Conservation (phyloP, 1,139 yeast genomes). For the Taphrina communis region DNA sequence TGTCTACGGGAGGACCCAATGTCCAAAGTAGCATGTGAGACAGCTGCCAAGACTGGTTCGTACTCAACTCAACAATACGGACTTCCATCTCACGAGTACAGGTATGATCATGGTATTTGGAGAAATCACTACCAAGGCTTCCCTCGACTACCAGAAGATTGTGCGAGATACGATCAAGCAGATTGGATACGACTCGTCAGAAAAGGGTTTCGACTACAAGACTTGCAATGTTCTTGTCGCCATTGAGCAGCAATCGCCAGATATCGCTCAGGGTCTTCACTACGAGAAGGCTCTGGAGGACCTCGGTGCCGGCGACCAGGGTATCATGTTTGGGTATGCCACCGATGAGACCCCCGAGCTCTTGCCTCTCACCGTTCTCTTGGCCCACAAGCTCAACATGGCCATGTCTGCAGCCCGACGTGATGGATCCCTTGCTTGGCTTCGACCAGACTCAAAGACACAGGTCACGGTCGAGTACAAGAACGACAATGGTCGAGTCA, state of each 20-base stretch:
- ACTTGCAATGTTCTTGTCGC: constrained; percentile 99
- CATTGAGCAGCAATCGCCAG: constrained; percentile 99
- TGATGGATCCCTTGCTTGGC: constrained; percentile 90
- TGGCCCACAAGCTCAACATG: constrained; percentile 94
- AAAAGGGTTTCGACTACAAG: constrained; percentile 98
- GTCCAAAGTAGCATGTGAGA: constrained; percentile 99
- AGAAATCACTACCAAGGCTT: constrained; percentile 97
- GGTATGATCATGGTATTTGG: constrained; percentile 96
- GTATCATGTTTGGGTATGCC: constrained; percentile 99
- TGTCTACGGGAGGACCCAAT: constrained; percentile 94
- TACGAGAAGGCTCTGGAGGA: constrained; percentile 96
- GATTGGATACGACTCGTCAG: constrained; percentile 96
- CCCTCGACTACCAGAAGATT: constrained; percentile 93
- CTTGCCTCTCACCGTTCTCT: constrained; percentile 90
- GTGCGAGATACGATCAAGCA: constrained; percentile 98
- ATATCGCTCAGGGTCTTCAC: constrained; percentile 98
- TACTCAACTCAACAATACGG: constrained; percentile 50
- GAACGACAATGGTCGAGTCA: constrained; percentile 91
- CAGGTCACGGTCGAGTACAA: constrained; percentile 98
- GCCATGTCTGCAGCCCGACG: constrained; percentile 98
- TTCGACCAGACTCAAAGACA: constrained; percentile 99
- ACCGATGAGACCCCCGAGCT: constrained; percentile 98
- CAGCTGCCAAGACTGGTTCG: constrained; percentile 88
- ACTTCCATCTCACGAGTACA: not conserved
- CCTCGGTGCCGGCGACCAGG: constrained; percentile 99